Evolutionary conservation across 345 rosid species (phyloP).

Genomic region (Gossypium rotundifolium): DNA sequence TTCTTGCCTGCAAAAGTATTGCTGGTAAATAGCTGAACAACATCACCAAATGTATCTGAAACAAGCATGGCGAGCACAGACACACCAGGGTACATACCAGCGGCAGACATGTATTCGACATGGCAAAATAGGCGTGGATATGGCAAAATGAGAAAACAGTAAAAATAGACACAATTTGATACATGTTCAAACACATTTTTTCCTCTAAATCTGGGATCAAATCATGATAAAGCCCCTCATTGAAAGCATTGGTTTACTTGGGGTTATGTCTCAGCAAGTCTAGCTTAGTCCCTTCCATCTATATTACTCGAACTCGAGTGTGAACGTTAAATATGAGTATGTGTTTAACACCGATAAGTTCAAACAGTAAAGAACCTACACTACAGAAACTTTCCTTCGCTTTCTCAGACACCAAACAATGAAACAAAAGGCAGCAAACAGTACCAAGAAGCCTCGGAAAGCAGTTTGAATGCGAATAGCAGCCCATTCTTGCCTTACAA

Average conservation of each 20-base stretch:
- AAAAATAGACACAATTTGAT: too few species aligned
- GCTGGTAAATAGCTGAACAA: background rate
- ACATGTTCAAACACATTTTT: too few species aligned
- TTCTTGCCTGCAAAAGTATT: conserved; percentile 52
- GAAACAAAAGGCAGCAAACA: background rate
- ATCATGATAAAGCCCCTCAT: too few species aligned
- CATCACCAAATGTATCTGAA: background rate
- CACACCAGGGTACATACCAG: too few species aligned
- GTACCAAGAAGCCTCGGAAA: conserved; percentile 90
- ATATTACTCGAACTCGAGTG: too few species aligned
- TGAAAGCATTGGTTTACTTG: too few species aligned
- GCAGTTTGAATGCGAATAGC: conserved; percentile 90
- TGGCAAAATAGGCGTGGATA: too few species aligned
- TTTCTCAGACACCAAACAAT: background rate
- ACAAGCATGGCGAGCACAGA: background rate
- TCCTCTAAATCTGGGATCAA: too few species aligned
- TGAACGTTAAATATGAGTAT: too few species aligned
- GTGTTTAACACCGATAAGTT: too few species aligned
- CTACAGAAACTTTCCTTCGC: background rate
- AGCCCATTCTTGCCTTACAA: conserved; percentile 82
- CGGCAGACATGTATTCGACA: too few species aligned
- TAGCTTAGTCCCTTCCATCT: background rate
- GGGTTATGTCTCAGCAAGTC: background rate
- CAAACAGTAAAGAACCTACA: background rate
- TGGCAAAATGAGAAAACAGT: too few species aligned